These are phyloP conservation scores for Sindora glabra DNA, from an alignment of 306 rosid genomes.

Conservation along the genomic window DNA sequence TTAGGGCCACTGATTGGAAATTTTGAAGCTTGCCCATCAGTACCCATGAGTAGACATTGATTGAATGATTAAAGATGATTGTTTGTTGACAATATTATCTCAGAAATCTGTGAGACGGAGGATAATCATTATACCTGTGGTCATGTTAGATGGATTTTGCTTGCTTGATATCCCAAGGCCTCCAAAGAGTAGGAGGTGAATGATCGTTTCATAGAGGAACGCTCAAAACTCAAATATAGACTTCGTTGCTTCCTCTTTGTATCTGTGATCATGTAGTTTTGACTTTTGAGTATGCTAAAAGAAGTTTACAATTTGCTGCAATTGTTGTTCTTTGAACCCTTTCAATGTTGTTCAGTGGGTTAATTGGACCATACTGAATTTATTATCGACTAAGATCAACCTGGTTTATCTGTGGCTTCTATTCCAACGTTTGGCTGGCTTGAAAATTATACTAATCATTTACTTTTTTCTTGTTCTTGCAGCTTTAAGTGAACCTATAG, in stretches of 20 bases:
- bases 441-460: background rate
- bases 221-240: too few relatives aligned
- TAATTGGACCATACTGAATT: background rate
- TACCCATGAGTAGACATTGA: too few relatives aligned
- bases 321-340: too few relatives aligned
- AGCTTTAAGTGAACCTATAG: constrained; percentile 49
- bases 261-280: background rate
- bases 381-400: background rate
- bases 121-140: background rate
- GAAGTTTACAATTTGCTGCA: background rate
- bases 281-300: background rate
- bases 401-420: too few relatives aligned
- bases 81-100: background rate
- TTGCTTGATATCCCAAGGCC: background rate
- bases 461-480: constrained; percentile 9
- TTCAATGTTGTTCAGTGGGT: background rate
- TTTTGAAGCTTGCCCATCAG: background rate
- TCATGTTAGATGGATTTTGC: background rate
- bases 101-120: background rate
- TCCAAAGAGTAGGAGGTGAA: background rate
- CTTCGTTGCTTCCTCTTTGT: too few relatives aligned
- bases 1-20: background rate
- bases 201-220: background rate
- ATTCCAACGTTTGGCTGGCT: background rate
- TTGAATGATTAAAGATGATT: background rate